Base-by-base conservation (phyloP, 768 basidiomycete species). In the Podaxis carcinomalis region DNA sequence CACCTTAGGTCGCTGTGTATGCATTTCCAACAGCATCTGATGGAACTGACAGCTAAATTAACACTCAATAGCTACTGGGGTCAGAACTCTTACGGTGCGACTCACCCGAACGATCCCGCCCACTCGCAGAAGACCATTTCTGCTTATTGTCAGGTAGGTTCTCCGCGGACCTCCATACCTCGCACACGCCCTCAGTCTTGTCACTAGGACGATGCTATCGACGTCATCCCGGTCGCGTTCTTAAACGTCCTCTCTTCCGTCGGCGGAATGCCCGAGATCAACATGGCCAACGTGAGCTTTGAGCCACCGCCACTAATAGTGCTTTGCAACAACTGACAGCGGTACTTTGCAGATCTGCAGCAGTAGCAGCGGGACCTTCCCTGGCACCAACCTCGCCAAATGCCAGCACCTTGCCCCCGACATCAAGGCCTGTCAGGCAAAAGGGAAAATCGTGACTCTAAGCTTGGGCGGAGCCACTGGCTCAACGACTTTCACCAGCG, bases 191-290 rank as follows among this genome's bases (percentile, higher is more conserved):
- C 23, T 28, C 36, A 57, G 3, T 19, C 9, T 65, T 47, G 9
- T 28, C 23, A 3, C 37, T 37, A 85, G 80, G 87, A 88, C 66
- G 69, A 78, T 68, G 72, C 79, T 3, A 82, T 88, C 47, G 77
- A 89, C 64, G 80, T 73, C 39, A 74, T 89, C 52, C 87, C 87
- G 0, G 61, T 89, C 49, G 86, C 86, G 1, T 89, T 88, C 69
- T 62, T 89, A 27, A 73, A 82, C 64, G 77, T 81, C 51, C 88
- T 85, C 73, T 87, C 83, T 70, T 80, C 80, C n/a, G 74, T 77
- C 6, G 87, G 83, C 4, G 81, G 80, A 56, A 67, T 81, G 7
- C 88, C 87, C 2, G 78, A 81, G 6, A 76, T 89, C 61, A 75
- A 89, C 70, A 68, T 89, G 39, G 78, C 86, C 40, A 87, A 87